Base-by-base conservation (phyloP, 768 basidiomycete genomes). In the Glaciozyma antarctica region DNA sequence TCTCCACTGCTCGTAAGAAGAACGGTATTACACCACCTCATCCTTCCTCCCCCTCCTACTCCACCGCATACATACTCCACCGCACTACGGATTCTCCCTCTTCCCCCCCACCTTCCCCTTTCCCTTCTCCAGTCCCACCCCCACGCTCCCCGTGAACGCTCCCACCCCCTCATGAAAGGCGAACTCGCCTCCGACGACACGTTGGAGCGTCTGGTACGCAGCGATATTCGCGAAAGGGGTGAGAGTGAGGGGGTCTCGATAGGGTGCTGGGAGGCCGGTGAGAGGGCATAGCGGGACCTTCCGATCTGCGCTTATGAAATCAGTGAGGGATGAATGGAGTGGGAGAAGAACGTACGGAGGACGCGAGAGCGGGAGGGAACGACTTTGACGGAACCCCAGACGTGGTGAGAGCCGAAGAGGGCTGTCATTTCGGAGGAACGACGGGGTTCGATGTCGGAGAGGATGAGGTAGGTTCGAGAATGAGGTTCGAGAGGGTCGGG, bases 381-480 rank as follows among this genome's bases (percentile, higher is more conserved):
- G 53, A 54, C 30, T 28, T 54, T 54, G 53, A 34, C 30, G 53
- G 28, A 30, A 28, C 53, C 53, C 53, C 53, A 54, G 19, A 30
- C 30, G 53, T 54, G 53, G 70, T 93, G 86, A 58, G 87, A 80
- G 2, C 93, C 91, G 71, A 97, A 90, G 78, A 94, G 81, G 2
- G 88, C 85, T 10, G 80, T 63, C 86, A 92, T 88, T 16, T 86
- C 89, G 38, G 86, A 83, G 55, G 77, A 79, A 86, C 88, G 87
- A 0, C 76, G 73, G 22, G 59, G 62, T 12, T 69, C 68, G 17
- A 60, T 58, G 7, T 69, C 44, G 41, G 51, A 59, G 22, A 69
- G 65, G 28, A 69, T 53, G 55, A 69, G 51, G 64, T 65, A 69
- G 32, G 63, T 66, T 2, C 68, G 54, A 0, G 64, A 48, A 45